These are phyloP conservation scores for Cercospora nicotianae DNA, from an alignment of 2,329 filamentous ascomycete species.

Conservation along the genomic window DNA sequence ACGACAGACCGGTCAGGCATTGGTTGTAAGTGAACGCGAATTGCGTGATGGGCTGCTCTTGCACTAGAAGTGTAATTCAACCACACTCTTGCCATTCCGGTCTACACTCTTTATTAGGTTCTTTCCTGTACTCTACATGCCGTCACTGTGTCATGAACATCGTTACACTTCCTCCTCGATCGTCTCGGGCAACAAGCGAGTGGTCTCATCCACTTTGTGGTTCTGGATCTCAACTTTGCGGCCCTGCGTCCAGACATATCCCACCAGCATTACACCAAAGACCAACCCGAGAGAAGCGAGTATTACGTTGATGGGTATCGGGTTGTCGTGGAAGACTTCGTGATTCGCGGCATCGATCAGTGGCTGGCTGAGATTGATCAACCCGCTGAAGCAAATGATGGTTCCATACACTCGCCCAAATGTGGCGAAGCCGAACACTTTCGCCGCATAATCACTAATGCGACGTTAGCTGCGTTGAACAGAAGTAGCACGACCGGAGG, in stretches of 20 bases:
- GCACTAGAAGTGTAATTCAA: background rate
- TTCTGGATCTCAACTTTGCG: slow-evolving; percentile 18
- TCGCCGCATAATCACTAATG: slow-evolving; percentile 71
- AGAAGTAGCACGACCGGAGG: too few species aligned
- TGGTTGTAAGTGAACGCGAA: background rate
- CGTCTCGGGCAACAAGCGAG: slow-evolving; percentile 20
- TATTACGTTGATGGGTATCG: slow-evolving; percentile 72
- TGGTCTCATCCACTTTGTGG: slow-evolving; percentile 20
- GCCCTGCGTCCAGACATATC: slow-evolving; percentile 55
- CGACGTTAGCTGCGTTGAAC: background rate
- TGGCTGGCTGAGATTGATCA: slow-evolving; percentile 81
- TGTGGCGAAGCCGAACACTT: slow-evolving; percentile 90
- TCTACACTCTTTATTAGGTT: background rate
- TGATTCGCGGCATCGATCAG: slow-evolving; percentile 77
- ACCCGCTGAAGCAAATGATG: slow-evolving; percentile 79
- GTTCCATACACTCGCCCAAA: slow-evolving; percentile 90
- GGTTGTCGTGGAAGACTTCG: slow-evolving; percentile 67
- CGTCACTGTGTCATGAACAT: background rate
- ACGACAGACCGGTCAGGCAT: background rate
- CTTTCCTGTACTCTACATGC: background rate
- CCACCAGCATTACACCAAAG: slow-evolving; percentile 66
- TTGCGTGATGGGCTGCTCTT: slow-evolving; percentile 1
- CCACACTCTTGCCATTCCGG: background rate
- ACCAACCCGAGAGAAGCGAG: slow-evolving; percentile 62
- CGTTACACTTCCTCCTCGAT: slow-evolving; percentile 39